phyloP scores from a whole-genome alignment of 225 moss, liverwort and hornwort genomes.

The Neckera pumila region DNA sequence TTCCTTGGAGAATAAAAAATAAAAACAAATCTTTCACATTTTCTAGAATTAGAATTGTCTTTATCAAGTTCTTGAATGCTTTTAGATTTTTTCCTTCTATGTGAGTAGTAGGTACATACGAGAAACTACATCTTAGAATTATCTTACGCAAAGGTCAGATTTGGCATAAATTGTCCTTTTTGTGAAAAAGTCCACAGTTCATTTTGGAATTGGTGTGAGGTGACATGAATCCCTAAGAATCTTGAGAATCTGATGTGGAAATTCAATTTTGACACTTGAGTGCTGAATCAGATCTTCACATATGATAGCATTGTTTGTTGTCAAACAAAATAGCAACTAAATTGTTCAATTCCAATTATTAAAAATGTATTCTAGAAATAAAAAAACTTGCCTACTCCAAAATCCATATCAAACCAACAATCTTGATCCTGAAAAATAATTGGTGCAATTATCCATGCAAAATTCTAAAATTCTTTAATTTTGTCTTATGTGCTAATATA shows the following conservation, averaged over 20 bases:
- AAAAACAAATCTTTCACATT: background rate
- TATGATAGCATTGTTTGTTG: background rate
- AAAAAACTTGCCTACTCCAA: background rate
- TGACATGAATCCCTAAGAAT: no score
- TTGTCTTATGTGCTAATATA: accelerated
- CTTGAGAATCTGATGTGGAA: no score
- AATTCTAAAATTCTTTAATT: accelerated
- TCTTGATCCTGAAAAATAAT: background rate
- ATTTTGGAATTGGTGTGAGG: no score
- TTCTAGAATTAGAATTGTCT: background rate
- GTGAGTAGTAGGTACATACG: accelerated
- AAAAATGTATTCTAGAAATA: background rate
- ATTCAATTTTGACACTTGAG: no score
- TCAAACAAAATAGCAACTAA: background rate
- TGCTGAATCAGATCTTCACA: no score
- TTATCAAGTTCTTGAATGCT: background rate
- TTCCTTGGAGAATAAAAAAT: background rate
- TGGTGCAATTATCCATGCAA: background rate
- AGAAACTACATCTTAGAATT: background rate
- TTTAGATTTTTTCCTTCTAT: background rate
- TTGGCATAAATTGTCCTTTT: no score
- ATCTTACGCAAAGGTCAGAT: no score
- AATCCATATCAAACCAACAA: background rate
- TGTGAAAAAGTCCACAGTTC: no score
- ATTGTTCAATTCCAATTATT: background rate